Evolutionary conservation across 805 yeast genomes (phyloP).

Genomic region (Ogataea thermomethanolica): DNA sequence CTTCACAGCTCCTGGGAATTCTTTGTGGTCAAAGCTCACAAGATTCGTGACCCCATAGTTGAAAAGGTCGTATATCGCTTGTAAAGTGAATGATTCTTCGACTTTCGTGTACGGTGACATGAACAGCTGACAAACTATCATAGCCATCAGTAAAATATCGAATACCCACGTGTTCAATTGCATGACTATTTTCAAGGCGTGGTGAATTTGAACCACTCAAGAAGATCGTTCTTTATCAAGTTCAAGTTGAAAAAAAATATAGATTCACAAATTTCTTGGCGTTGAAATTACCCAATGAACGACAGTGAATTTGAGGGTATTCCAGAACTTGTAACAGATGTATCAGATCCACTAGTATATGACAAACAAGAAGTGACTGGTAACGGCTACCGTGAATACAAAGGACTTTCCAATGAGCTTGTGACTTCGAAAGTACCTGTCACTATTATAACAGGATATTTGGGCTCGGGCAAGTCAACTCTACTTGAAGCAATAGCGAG

Average conservation of each 20-base stretch:
- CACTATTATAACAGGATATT: slow-evolving; percentile 89
- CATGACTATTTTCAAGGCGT: not conserved
- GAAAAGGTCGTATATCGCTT: slow-evolving; percentile 81
- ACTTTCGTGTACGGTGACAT: slow-evolving; percentile 85
- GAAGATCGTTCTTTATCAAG: too few relatives aligned
- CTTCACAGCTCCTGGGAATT: slow-evolving; percentile 88
- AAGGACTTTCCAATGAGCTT: slow-evolving; percentile 19
- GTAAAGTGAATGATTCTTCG: slow-evolving; percentile 89
- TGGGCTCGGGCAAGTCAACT: slow-evolving; percentile 94
- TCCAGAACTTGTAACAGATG: not conserved
- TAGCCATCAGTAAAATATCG: slow-evolving; percentile 37
- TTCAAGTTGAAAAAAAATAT: too few relatives aligned
- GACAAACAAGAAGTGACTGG: slow-evolving; percentile 7
- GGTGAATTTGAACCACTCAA: too few relatives aligned
- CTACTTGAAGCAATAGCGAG: slow-evolving; percentile 70
- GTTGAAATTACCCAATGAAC: too few relatives aligned
- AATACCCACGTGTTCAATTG: slow-evolving; percentile 6
- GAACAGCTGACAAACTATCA: slow-evolving; percentile 47
- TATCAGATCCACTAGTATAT: slow-evolving; percentile 9
- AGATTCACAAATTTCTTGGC: too few relatives aligned
- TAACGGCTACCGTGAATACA: slow-evolving; percentile 14
- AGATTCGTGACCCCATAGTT: slow-evolving; percentile 53
- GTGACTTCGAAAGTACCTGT: slow-evolving; percentile 65
- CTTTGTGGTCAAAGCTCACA: slow-evolving; percentile 61
- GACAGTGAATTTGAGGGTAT: too few relatives aligned